These are phyloP conservation scores for Colletotrichum sublineola DNA, from an alignment of 2,329 filamentous ascomycete genomes.

Conservation along the genomic window DNA sequence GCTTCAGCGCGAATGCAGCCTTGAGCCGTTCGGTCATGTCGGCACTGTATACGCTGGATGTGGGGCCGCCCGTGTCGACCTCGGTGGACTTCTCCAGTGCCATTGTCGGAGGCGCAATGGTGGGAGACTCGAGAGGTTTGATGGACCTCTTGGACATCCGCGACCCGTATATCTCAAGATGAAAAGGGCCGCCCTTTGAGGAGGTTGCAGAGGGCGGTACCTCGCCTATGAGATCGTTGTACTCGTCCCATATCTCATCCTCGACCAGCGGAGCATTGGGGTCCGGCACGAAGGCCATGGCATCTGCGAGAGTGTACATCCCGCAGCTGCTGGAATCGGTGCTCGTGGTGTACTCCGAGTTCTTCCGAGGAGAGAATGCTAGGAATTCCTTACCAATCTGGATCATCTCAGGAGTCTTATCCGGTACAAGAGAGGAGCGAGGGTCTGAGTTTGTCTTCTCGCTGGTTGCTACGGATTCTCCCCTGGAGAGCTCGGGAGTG, in stretches of 20 bases:
- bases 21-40: constrained; percentile 68
- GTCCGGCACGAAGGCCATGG: constrained; percentile 75
- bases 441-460: constrained; percentile 50
- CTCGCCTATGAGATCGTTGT: constrained; percentile 87
- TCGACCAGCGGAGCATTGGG: constrained; percentile 75
- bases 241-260: constrained; percentile 95
- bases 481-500: constrained; percentile 55
- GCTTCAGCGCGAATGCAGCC: constrained; percentile 57
- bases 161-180: constrained; percentile 64
- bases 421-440: constrained; percentile 49
- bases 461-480: constrained; percentile 52
- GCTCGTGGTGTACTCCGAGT: constrained; percentile 71
- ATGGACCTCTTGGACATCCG: constrained; percentile 53
- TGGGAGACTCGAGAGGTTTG: constrained; percentile 62
- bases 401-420: constrained; percentile 49
- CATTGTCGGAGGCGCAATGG: constrained; percentile 48
- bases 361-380: constrained; percentile 78
- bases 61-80: constrained; percentile 49
- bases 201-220: constrained; percentile 66
- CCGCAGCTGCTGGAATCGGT: constrained; percentile 72
- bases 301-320: constrained; percentile 68
- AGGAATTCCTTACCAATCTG: constrained; percentile 74
- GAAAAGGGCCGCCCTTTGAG: constrained; percentile 68
- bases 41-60: constrained; percentile 67
- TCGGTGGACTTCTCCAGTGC: constrained; percentile 19